Conservation (phyloP, 352 stramenopile species). For the Phytophthora fragariae region DNA sequence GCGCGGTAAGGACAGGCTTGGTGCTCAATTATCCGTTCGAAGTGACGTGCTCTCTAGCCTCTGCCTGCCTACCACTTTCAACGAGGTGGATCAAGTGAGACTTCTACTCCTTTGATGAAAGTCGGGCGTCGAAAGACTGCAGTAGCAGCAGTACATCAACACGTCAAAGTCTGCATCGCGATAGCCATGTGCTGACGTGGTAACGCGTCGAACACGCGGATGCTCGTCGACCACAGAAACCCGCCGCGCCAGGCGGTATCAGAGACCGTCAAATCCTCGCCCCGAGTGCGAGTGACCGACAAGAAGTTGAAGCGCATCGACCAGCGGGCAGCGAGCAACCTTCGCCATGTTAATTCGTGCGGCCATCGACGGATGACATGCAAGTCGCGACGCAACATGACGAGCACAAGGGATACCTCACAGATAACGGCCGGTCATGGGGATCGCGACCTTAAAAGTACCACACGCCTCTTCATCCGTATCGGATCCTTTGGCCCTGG, state of each 20-base stretch:
- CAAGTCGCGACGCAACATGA: background rate
- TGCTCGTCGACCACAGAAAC: slow-evolving; percentile 14
- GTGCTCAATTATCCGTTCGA: slow-evolving; percentile 8
- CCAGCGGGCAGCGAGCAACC: slow-evolving; percentile 5
- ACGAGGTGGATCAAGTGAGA: background rate
- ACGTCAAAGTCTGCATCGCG: background rate
- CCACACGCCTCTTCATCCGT: background rate
- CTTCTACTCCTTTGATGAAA: no score
- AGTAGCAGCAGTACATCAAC: background rate
- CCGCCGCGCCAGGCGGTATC: background rate
- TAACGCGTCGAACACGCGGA: slow-evolving; percentile 1
- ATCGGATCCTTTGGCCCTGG: background rate
- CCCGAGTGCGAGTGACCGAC: background rate
- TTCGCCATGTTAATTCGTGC: background rate
- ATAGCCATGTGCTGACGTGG: slow-evolving; percentile 2
- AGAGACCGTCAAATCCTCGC: slow-evolving; percentile 9
- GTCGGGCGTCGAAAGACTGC: background rate
- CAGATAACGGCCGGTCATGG: background rate
- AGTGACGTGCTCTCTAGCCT: slow-evolving; percentile 16
- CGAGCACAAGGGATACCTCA: background rate
- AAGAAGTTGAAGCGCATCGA: slow-evolving; percentile 3
- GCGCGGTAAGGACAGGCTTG: slow-evolving; percentile 5
- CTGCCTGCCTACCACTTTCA: background rate
- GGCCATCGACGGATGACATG: background rate
- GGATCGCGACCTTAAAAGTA: background rate